Evolutionary conservation across 2,329 filamentous ascomycete genomes (phyloP).

Genomic region (Colletotrichum chlorophyti): DNA sequence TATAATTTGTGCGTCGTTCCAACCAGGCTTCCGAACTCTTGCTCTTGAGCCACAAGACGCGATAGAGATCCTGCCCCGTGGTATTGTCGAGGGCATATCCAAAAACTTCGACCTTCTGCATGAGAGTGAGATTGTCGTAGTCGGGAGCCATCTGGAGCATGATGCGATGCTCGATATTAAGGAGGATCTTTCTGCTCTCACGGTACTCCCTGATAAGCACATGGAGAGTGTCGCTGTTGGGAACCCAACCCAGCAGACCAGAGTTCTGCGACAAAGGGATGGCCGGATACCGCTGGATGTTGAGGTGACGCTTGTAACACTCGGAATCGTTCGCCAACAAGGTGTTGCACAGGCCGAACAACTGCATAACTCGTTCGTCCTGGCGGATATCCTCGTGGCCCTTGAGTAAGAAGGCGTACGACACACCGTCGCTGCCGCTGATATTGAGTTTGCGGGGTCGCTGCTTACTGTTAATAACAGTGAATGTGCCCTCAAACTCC

Average conservation of each 20-base stretch:
- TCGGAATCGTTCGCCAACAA: constrained; percentile 92
- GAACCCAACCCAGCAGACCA: constrained; percentile 93
- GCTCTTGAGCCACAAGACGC: constrained; percentile 97
- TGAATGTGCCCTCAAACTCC: constrained; percentile 88
- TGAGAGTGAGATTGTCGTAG: constrained; percentile 96
- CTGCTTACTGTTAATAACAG: constrained; percentile 96
- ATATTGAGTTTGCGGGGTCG: constrained; percentile 88
- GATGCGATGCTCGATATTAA: constrained; percentile 99
- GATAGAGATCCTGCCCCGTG: constrained; percentile 96
- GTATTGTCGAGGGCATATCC: constrained; percentile 99
- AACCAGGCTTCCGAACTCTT: constrained; percentile 98
- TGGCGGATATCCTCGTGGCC: constrained; percentile 99
- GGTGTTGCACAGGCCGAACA: constrained; percentile 97
- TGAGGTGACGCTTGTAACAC: constrained; percentile 95
- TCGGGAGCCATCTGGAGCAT: constrained; percentile 99
- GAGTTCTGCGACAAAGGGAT: constrained; percentile 97
- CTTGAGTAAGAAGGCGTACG: constrained; percentile 91
- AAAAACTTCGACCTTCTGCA: constrained; percentile 99
- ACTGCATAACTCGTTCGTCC: constrained; percentile 98
- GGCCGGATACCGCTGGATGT: constrained; percentile 94
- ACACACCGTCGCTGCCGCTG: constrained; percentile 85
- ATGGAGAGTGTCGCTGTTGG: constrained; percentile 96
- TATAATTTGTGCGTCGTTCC: constrained; percentile 98
- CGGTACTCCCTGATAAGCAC: constrained; percentile 97
- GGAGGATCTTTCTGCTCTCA: constrained; percentile 93